These are phyloP conservation scores for Halenospora varia DNA, from an alignment of 495 filamentous ascomycete genomes.

Conservation along the genomic window DNA sequence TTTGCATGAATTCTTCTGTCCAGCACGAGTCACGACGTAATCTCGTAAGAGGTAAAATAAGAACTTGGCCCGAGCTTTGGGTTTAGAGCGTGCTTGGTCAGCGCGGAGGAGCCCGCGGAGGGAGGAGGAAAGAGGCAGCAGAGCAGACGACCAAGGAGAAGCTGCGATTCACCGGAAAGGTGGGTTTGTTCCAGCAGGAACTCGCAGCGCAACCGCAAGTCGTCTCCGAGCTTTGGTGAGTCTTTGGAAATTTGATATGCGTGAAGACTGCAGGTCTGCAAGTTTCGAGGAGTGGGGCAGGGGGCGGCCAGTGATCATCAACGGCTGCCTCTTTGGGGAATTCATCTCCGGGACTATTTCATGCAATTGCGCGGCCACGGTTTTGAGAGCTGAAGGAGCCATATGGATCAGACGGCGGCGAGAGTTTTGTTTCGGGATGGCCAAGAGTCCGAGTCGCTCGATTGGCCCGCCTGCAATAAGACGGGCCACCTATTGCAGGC, in stretches of 20 bases:
- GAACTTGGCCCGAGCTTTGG: neutral
- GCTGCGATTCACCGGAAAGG: too few relatives aligned
- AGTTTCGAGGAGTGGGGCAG: too few relatives aligned
- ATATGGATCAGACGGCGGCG: neutral
- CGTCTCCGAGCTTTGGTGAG: too few relatives aligned
- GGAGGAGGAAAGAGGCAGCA: neutral
- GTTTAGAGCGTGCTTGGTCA: constrained; percentile 1
- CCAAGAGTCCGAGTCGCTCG: neutral
- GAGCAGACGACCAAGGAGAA: neutral
- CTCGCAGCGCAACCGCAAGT: neutral
- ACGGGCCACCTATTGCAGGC: neutral
- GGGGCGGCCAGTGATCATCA: constrained; percentile 4
- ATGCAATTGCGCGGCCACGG: constrained; percentile 16
- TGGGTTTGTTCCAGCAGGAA: too few relatives aligned
- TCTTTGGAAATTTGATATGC: too few relatives aligned
- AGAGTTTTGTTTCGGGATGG: constrained; percentile 8
- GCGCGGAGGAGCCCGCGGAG: neutral
- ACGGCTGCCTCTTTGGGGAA: constrained; percentile 13
- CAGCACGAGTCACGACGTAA: neutral
- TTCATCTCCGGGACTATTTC: constrained; percentile 18
- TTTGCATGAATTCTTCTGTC: neutral
- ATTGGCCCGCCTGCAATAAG: constrained; percentile 7
- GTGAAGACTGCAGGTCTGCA: too few relatives aligned
- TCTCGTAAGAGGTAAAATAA: neutral
- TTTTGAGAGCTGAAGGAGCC: neutral